These are phyloP conservation scores for Trichoderma lentiforme DNA, from an alignment of 2,329 filamentous ascomycete genomes.

Conservation along the genomic window DNA sequence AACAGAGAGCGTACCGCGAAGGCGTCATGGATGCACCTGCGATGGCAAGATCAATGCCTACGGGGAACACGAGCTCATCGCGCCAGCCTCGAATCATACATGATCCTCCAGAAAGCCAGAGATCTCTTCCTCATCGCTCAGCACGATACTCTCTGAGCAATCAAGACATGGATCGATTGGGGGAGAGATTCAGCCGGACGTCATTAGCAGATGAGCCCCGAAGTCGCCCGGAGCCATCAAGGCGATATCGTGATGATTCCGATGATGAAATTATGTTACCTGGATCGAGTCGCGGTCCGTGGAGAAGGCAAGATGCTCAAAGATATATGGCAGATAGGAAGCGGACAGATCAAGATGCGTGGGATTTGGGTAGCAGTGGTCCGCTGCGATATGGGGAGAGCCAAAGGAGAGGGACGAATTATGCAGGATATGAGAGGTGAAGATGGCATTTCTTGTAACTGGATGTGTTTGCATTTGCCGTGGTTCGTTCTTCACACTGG, in stretches of 20 bases:
- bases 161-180: neutral
- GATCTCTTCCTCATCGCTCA: neutral
- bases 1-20: neutral
- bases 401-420: neutral
- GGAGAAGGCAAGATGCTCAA: conserved; percentile 4
- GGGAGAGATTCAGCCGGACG: neutral
- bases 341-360: neutral
- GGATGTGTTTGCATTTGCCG: neutral
- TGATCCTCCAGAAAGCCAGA: neutral
- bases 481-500: neutral
- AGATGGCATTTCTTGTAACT: neutral
- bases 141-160: neutral
- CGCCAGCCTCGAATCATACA: neutral
- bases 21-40: neutral
- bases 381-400: neutral
- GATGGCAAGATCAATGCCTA: neutral
- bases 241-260: neutral
- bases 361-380: neutral
- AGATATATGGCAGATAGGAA: neutral
- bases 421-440: neutral
- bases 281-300: neutral
- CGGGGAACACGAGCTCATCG: neutral
- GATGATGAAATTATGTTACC: neutral
- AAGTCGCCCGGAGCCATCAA: neutral
- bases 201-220: neutral